Evolutionary conservation across 2,329 filamentous ascomycete genomes (phyloP), one percentile per base, ranked within the genome.

Genomic region (Nothomitra cinnamomea): DNA sequence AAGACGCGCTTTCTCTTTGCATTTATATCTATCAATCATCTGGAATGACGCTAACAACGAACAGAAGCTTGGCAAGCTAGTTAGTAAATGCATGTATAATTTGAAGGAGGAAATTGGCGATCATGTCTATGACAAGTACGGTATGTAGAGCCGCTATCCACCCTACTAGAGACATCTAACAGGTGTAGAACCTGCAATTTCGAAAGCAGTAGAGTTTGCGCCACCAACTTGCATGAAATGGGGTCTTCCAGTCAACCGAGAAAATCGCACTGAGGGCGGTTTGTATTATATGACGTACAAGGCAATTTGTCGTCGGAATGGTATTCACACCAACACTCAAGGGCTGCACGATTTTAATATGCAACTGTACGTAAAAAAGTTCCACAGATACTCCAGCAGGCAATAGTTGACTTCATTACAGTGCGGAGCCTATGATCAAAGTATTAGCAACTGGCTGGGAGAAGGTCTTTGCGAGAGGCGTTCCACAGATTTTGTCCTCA

Each of bases 221-320:
- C 53, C 63, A 1, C 47, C 58, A 0, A 70, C 64, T 7, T 61
- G 64, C 5, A 49, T 55, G 10, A 56, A 56, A 15, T 70, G 70
- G 69, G 66, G 67, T 5, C 60, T 58, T 5, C 59, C 40, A 41
- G n/a, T 25, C 22, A 64, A 66, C 54, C 56, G 58, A n/a, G 58
- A 60, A 24, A 57, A 69, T 55, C 67, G 62, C 28, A 38, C 57
- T 13, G 60, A 64, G 32, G 76, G 76, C 10, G 77, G 76, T 1
- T 61, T 76, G 12, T 58, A 61, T 35, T 80, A 67, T 65, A 24
- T 64, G 1, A 79, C 78, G 0, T 82, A 80, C 58, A 76, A 73
- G 61, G 79, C 78, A 8, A 69, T 74, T 1, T 73, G 73, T 51
- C 66, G 73, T 41, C 69, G 76, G 45, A 59, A 70, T 53, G 78